Conservation (phyloP, 2,329 filamentous ascomycete species). For the Raffaelea deltoideospora region DNA sequence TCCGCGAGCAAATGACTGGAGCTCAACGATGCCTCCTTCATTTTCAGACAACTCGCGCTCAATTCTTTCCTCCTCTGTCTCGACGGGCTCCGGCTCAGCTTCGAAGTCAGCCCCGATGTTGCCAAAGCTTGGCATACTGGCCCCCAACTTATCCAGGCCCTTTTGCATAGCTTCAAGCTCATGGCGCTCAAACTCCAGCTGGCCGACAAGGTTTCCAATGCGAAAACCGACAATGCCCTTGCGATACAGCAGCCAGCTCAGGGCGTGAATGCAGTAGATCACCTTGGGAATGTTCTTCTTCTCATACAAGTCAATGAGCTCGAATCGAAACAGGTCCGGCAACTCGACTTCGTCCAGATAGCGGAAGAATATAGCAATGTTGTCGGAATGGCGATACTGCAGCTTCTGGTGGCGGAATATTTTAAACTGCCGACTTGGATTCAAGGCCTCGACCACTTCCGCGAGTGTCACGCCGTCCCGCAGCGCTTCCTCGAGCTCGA, state of each 20-base stretch:
- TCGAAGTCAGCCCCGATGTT: slow-evolving; percentile 96
- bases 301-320: slow-evolving; percentile 93
- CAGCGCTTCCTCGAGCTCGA: slow-evolving; percentile 83
- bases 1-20: slow-evolving; percentile 78
- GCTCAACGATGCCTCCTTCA: slow-evolving; percentile 54
- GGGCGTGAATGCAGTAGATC: slow-evolving; percentile 93
- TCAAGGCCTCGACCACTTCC: slow-evolving; percentile 80
- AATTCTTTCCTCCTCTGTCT: slow-evolving; percentile 81
- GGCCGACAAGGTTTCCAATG: slow-evolving; percentile 91
- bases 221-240: slow-evolving; percentile 91
- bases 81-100: slow-evolving; percentile 68
- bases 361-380: slow-evolving; percentile 90
- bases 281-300: slow-evolving; percentile 99
- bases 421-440: slow-evolving; percentile 57
- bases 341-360: slow-evolving; percentile 85
- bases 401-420: slow-evolving; percentile 79
- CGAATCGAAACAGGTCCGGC: slow-evolving; percentile 91
- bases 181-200: slow-evolving; percentile 94
- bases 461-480: slow-evolving; percentile 88
- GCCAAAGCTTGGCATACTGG: slow-evolving; percentile 94
- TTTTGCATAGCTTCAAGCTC: slow-evolving; percentile 96
- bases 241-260: slow-evolving; percentile 93
- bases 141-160: slow-evolving; percentile 84
- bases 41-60: slow-evolving; percentile 69
- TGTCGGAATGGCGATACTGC: slow-evolving; percentile 93